Percentiles rank a stretch among this genome's conserved stretches.
Conservation (phyloP, 1,284 basidiomycete genomes). For the Kalmanozyma brasiliensis region DNA sequence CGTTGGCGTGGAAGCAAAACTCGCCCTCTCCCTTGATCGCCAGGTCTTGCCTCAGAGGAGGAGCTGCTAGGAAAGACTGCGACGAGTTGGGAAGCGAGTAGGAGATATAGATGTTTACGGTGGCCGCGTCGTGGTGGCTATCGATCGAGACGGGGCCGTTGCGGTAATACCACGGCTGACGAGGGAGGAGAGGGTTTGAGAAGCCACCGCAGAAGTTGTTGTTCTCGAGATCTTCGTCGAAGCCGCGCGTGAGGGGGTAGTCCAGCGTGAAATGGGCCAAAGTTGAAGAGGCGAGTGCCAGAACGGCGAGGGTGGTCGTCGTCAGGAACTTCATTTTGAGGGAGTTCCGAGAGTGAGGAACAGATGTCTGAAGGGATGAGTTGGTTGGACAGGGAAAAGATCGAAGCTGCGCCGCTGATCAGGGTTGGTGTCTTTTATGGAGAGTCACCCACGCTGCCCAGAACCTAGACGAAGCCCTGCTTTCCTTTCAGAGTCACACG, state of each 20-base stretch:
- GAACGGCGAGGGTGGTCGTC: not conserved
- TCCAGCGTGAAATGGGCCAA: slow-evolving; percentile 40
- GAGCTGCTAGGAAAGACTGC: slow-evolving; percentile 17
- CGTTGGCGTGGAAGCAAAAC: slow-evolving; percentile 46
- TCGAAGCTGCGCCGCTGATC: too few relatives aligned
- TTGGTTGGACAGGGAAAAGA: slow-evolving; percentile 1
- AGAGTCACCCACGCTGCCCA: too few relatives aligned
- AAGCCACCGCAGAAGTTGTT: slow-evolving; percentile 51
- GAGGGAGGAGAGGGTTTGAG: slow-evolving; percentile 16
- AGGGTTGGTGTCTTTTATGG: too few relatives aligned
- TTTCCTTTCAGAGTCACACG: too few relatives aligned
- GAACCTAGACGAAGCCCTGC: too few relatives aligned
- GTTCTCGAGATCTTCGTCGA: slow-evolving; percentile 45
- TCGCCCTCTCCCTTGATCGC: slow-evolving; percentile 28
- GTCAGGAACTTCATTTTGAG: slow-evolving; percentile 13
- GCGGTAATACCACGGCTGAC: slow-evolving; percentile 38
- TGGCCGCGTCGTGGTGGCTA: slow-evolving; percentile 43
- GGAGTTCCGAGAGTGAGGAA: not conserved
- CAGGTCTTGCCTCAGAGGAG: slow-evolving; percentile 21
- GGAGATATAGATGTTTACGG: slow-evolving; percentile 48
- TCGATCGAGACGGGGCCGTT: slow-evolving; percentile 39
- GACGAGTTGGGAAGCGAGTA: slow-evolving; percentile 18
- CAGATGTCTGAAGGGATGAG: too few relatives aligned
- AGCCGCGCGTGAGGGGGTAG: slow-evolving; percentile 33
- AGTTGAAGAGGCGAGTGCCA: slow-evolving; percentile 17